Percentiles rank a stretch among this genome's conserved stretches.
Evolutionary conservation across 1,139 yeast species (phyloP).

Genomic region (Candida sanyaensis): DNA sequence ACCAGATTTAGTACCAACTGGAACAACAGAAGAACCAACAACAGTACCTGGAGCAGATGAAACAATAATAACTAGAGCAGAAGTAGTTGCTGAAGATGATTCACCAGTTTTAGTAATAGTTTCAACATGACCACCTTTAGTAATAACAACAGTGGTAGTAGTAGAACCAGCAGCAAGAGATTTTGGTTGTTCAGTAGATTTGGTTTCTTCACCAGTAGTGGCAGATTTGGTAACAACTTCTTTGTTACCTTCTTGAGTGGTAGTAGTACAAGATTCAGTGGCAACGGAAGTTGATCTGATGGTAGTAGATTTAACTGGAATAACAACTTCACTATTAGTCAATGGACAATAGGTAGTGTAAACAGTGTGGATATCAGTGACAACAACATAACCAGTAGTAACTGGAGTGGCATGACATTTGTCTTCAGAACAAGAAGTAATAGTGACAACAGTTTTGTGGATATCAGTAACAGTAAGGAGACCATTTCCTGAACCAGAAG

Average conservation of each 20-base stretch:
- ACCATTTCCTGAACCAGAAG: conserved; percentile 1
- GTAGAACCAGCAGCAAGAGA: not conserved
- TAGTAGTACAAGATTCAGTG: conserved; percentile 1
- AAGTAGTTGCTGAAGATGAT: conserved; percentile 1
- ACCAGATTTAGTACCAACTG: conserved; percentile 5
- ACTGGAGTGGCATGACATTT: conserved; percentile 32
- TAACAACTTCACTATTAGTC: conserved; percentile 13
- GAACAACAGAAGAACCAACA: not conserved
- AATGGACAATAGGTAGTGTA: conserved; percentile 39
- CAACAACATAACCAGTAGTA: conserved; percentile 36
- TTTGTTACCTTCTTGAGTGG: not conserved
- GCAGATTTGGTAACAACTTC: conserved; percentile 9
- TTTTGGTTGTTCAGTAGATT: conserved; percentile 7
- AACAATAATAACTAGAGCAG: conserved; percentile 4
- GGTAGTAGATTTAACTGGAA: conserved; percentile 5
- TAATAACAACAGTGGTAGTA: conserved; percentile 7
- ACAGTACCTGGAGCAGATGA: conserved; percentile 1
- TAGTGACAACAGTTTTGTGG: conserved; percentile 37
- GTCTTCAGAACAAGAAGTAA: conserved; percentile 47
- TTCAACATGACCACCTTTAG: not conserved
- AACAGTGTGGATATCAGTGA: conserved; percentile 26
- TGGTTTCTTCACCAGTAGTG: conserved; percentile 8
- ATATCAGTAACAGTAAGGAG: conserved; percentile 28
- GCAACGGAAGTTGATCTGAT: not conserved
- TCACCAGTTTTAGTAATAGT: conserved; percentile 2